Conservation (phyloP, 768 basidiomycete genomes). For the Naganishia vishniacii region DNA sequence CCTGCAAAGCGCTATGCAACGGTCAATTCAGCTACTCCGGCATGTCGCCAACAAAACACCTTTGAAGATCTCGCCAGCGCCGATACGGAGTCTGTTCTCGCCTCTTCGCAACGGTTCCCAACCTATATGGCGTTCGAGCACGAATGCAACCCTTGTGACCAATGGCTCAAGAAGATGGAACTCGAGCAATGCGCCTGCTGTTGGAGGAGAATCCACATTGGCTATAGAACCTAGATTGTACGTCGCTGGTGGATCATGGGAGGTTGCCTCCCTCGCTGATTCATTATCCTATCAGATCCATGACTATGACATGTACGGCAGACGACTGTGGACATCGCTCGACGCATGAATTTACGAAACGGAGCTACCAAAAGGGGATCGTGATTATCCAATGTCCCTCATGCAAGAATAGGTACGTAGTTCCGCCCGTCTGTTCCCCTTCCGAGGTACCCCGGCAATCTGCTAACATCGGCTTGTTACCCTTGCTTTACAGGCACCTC, state of each 20-base stretch:
- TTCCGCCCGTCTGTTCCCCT: background rate
- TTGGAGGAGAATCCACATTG: background rate
- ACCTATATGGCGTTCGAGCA: background rate
- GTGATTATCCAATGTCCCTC: conserved; percentile 86
- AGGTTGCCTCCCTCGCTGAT: background rate
- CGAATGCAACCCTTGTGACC: background rate
- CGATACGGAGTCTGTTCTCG: background rate
- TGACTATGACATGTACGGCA: conserved; percentile 48
- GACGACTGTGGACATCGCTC: conserved; percentile 65
- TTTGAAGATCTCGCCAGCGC: background rate
- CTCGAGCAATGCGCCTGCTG: background rate
- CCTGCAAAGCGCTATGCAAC: background rate
- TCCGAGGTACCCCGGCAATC: too few species aligned
- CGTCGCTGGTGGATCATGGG: background rate
- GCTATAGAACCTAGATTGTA: conserved; percentile 14
- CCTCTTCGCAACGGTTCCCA: background rate
- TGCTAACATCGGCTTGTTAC: too few species aligned
- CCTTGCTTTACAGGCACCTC: conserved; percentile 35
- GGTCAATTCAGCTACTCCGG: background rate
- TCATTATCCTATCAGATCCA: conserved; percentile 30
- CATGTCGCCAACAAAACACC: background rate
- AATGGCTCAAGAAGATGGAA: background rate
- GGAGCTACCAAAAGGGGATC: conserved; percentile 78
- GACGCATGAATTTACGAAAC: conserved; percentile 77
- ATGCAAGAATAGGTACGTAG: conserved; percentile 72